phyloP scores from a whole-genome alignment of 2,329 filamentous ascomycete genomes.

The Colletotrichum camelliae region DNA sequence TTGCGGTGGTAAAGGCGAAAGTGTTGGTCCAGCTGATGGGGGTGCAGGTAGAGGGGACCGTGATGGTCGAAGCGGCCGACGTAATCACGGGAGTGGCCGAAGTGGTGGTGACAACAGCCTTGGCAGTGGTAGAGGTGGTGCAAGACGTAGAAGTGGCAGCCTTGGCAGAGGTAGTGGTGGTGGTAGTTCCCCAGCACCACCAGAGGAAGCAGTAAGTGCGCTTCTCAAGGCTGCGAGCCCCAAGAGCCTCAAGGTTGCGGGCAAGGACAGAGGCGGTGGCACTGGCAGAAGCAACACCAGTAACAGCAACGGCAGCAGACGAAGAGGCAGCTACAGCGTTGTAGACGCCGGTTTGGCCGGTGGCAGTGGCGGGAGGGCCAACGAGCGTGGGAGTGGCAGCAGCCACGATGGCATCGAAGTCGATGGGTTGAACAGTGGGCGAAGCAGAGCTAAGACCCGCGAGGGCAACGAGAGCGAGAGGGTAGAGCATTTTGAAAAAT shows the following conservation, averaged over 20 bases:
- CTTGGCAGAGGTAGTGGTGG: background rate
- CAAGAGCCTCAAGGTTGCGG: background rate
- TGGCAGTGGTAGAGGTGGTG: background rate
- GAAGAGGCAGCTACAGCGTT: background rate
- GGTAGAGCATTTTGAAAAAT: background rate
- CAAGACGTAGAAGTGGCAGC: background rate
- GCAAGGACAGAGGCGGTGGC: background rate
- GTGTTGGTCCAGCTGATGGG: conserved; percentile 15
- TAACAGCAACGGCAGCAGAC: background rate
- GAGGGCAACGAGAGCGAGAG: conserved; percentile 1
- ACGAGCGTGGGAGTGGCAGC: background rate
- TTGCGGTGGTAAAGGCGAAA: background rate
- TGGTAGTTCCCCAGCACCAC: background rate
- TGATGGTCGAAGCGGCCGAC: background rate
- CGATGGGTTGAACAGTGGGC: background rate
- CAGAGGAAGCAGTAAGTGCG: conserved; percentile 1
- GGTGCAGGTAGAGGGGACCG: conserved; percentile 1
- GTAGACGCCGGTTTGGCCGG: conserved; percentile 4
- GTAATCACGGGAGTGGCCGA: background rate
- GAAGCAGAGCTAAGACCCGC: conserved; percentile 5
- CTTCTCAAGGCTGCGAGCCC: background rate
- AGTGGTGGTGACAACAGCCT: background rate
- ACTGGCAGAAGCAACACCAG: conserved; percentile 4
- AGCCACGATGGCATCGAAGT: background rate
- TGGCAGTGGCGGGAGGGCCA: background rate